Conservation (phyloP, 108 stramenopile species). For the Schizochytrium sp. region DNA sequence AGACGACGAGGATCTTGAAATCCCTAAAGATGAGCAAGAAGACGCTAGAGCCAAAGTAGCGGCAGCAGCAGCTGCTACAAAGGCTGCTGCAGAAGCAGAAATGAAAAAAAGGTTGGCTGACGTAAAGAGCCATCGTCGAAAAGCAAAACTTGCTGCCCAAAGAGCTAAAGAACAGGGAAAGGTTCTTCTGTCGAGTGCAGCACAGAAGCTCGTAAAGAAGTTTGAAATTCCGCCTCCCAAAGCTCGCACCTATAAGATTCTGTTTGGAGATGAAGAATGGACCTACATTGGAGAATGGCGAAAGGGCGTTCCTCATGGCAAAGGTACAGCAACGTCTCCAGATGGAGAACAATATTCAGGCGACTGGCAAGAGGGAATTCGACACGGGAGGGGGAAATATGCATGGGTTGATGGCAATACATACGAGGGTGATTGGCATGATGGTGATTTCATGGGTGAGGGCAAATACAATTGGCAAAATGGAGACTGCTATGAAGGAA, state of each 20-base stretch:
- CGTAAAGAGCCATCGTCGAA: too few species aligned
- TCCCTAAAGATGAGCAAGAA: background rate
- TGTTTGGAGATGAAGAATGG: slow-evolving; percentile 56
- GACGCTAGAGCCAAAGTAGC: background rate
- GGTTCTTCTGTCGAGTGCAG: background rate
- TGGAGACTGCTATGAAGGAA: slow-evolving; percentile 75
- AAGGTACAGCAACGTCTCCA: slow-evolving; percentile 19
- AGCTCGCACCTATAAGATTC: slow-evolving; percentile 2
- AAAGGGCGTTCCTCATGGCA: slow-evolving; percentile 35
- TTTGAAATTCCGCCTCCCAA: background rate
- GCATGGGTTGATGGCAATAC: slow-evolving; percentile 75
- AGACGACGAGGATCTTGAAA: background rate
- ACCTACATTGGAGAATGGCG: slow-evolving; percentile 48
- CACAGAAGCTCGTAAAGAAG: background rate
- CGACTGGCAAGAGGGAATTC: slow-evolving; percentile 48
- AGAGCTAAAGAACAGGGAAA: background rate
- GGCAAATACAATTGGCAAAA: slow-evolving; percentile 74
- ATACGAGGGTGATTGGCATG: slow-evolving; percentile 75
- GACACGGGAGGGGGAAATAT: slow-evolving; percentile 69
- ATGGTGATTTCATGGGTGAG: slow-evolving; percentile 73
- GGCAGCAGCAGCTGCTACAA: background rate
- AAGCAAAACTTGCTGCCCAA: too few species aligned
- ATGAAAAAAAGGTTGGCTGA: background rate
- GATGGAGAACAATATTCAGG: slow-evolving; percentile 39
- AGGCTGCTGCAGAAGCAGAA: background rate